Conservation (phyloP, 139 green algal genomes). For the Coccomyxa sp. region DNA sequence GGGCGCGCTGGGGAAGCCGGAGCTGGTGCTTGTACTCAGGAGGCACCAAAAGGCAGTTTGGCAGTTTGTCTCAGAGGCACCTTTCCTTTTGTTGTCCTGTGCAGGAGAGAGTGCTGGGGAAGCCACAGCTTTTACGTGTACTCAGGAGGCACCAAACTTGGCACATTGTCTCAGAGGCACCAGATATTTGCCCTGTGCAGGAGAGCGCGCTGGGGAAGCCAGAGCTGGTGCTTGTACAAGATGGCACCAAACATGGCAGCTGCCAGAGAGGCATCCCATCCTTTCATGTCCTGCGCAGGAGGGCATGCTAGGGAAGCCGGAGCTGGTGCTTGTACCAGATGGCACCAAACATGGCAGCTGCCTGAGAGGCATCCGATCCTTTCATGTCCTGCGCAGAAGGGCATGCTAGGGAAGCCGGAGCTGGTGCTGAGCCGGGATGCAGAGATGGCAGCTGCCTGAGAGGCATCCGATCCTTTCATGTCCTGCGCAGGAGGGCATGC, state of each 20-base stretch:
- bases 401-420: neutral
- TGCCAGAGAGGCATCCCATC: too few species aligned
- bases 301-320: neutral
- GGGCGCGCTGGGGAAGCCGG: neutral
- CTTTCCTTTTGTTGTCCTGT: too few species aligned
- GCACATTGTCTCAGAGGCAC: neutral
- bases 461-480: too few species aligned
- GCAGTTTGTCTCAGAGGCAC: neutral
- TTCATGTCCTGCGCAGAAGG: neutral
- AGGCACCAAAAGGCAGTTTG: neutral
- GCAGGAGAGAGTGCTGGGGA: neutral
- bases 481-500: neutral
- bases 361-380: too few species aligned
- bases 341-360: neutral
- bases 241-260: neutral
- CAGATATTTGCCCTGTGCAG: too few species aligned
- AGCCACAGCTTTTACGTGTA: constrained; percentile 21
- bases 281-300: neutral
- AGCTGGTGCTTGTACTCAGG: constrained; percentile 25
- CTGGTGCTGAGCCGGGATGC: constrained; percentile 11
- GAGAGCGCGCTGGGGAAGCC: neutral
- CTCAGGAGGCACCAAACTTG: neutral
- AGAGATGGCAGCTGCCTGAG: neutral
- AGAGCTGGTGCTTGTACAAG: constrained; percentile 12
- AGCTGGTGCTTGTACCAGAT: constrained; percentile 21